These are phyloP conservation scores for Fusarium anguioides DNA, from an alignment of 2,329 filamentous ascomycete species.

Conservation along the genomic window DNA sequence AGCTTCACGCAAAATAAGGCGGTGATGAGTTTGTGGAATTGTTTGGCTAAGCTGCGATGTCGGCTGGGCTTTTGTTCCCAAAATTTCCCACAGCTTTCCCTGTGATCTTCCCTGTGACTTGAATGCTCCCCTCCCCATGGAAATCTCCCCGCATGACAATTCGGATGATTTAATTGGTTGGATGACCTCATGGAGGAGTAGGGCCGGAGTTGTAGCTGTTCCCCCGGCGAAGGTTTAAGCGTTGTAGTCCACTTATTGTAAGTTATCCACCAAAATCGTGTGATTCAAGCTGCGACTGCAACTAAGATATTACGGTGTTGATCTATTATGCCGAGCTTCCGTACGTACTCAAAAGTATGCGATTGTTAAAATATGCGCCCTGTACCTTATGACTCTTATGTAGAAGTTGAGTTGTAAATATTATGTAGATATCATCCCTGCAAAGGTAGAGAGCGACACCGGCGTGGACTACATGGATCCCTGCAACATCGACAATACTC, in stretches of 20 bases:
- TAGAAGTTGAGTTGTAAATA: background rate
- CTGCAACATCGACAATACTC: background rate
- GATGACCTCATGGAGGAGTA: conserved; percentile 3
- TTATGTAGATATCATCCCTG: background rate
- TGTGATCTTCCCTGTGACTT: conserved; percentile 53
- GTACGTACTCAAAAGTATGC: background rate
- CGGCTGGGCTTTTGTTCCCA: conserved; percentile 41
- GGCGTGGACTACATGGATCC: background rate
- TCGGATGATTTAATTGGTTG: conserved; percentile 36
- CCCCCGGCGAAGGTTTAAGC: conserved; percentile 28
- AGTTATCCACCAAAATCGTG: conserved; percentile 6
- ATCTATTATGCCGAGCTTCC: conserved; percentile 11
- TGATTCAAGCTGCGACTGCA: conserved; percentile 5
- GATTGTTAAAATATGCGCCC: fast-evolving
- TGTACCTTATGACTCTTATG: fast-evolving
- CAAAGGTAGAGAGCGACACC: conserved; percentile 10
- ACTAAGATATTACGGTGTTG: background rate
- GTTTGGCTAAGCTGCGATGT: conserved; percentile 44
- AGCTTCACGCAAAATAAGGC: conserved; percentile 12
- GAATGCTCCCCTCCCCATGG: conserved; percentile 20
- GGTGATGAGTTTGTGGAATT: conserved; percentile 32
- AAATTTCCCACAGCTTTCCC: conserved; percentile 43
- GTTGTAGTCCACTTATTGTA: conserved; percentile 10
- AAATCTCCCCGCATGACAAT: conserved; percentile 48
- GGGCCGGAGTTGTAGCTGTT: conserved; percentile 28